phyloP scores from a whole-genome alignment of 108 stramenopile species.

The Skeletonema menzelii region DNA sequence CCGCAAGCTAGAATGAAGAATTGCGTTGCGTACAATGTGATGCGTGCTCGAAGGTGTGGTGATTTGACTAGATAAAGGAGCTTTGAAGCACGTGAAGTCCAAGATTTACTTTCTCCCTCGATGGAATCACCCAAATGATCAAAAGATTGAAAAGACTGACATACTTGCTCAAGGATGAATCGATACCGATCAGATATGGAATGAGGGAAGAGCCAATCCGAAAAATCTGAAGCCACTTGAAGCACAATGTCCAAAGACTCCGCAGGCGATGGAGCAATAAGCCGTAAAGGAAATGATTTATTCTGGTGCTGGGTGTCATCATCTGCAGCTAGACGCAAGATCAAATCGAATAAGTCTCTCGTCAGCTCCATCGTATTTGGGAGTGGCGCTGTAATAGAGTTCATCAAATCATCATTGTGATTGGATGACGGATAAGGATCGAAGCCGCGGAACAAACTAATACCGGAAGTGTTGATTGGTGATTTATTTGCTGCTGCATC shows the following conservation, averaged over 20 bases:
- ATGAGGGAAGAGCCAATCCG: constrained; percentile 33
- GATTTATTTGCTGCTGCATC: background rate
- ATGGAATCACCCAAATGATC: background rate
- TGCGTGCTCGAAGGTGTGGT: constrained; percentile 20
- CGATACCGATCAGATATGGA: constrained; percentile 20
- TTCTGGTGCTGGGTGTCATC: constrained; percentile 33
- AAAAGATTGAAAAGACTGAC: constrained; percentile 15
- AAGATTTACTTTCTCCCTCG: background rate
- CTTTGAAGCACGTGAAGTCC: constrained; percentile 23
- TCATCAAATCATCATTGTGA: constrained; percentile 1
- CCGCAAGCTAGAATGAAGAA: constrained; percentile 33
- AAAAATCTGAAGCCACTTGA: constrained; percentile 33
- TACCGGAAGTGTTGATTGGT: background rate
- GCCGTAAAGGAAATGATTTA: constrained; percentile 25
- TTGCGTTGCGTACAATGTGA: constrained; percentile 33
- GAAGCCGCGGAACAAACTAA: constrained; percentile 6
- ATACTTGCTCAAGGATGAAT: constrained; percentile 19
- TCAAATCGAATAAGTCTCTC: constrained; percentile 40
- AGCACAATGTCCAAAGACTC: constrained; percentile 35
- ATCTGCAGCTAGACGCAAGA: constrained; percentile 31
- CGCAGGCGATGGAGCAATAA: constrained; percentile 28
- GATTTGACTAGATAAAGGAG: constrained; percentile 17
- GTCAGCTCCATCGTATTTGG: constrained; percentile 35
- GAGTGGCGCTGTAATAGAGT: constrained; percentile 27
- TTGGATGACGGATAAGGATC: constrained; percentile 1